These are phyloP conservation scores for Crithidia expoeki DNA, from an alignment of 208 protist species.

Conservation along the genomic window DNA sequence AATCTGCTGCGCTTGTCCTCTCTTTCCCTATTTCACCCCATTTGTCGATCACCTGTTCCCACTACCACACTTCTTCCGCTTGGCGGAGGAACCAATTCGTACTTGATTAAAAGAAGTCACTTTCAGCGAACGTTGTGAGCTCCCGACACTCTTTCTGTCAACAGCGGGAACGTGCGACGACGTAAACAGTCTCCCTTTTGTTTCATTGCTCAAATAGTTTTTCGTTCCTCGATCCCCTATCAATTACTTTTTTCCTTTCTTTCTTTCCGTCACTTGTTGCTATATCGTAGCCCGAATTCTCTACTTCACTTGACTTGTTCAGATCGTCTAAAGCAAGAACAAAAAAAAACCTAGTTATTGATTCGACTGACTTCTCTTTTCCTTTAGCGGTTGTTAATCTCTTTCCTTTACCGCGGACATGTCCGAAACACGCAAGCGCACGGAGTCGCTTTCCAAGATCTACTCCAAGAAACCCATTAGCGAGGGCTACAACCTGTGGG, in stretches of 20 bases:
- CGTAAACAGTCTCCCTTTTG: not conserved
- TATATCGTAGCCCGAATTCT: conserved; percentile 4
- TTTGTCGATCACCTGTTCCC: too few relatives aligned
- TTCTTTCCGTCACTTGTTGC: conserved; percentile 3
- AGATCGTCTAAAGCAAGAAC: too few relatives aligned
- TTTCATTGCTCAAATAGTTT: not conserved
- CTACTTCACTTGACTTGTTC: not conserved
- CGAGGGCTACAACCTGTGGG: conserved; percentile 90
- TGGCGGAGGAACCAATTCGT: too few relatives aligned
- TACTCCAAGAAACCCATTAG: conserved; percentile 86
- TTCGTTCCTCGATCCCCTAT: too few relatives aligned
- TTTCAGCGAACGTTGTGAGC: too few relatives aligned
- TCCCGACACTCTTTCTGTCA: too few relatives aligned
- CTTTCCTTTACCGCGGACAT: conserved; percentile 33
- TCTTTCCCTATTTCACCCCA: too few relatives aligned
- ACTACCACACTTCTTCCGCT: too few relatives aligned
- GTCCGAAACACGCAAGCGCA: conserved; percentile 71
- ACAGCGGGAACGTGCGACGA: too few relatives aligned
- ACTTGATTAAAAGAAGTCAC: too few relatives aligned
- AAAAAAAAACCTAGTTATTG: conserved; percentile 18
- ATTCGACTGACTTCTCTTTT: too few relatives aligned
- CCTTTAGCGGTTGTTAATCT: conserved; percentile 6
- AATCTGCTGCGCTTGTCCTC: too few relatives aligned
- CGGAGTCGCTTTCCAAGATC: conserved; percentile 88
- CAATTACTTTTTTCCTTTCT: not conserved